A percentile compares a stretch with the other conserved stretches of the same genome.
These are phyloP conservation scores for Syzygium aromaticum DNA, from an alignment of 345 rosid genomes.

Conservation along the genomic window DNA sequence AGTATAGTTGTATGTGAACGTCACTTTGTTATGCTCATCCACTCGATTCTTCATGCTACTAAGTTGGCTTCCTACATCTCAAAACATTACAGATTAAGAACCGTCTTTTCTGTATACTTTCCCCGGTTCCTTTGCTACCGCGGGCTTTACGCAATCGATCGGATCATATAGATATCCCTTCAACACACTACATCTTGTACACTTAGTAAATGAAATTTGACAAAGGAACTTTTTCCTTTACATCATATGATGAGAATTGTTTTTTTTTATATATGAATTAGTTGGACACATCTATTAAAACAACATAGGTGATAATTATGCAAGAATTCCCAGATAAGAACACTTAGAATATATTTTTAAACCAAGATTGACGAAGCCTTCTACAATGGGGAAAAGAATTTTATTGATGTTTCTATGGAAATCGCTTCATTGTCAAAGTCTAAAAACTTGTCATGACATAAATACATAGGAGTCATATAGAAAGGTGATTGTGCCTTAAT, in stretches of 20 bases:
- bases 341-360: background rate
- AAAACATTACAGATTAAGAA: background rate
- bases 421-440: background rate
- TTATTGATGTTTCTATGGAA: background rate
- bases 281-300: background rate
- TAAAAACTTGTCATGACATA: background rate
- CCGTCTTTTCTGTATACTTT: too few relatives aligned
- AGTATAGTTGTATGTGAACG: background rate
- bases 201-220: background rate
- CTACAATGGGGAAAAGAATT: background rate
- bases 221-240: background rate
- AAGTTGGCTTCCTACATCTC: background rate
- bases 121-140: too few relatives aligned
- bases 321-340: background rate
- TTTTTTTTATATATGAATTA: background rate
- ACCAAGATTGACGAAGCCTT: background rate
- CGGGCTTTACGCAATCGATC: too few relatives aligned
- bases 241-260: background rate
- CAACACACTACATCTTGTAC: background rate
- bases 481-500: background rate
- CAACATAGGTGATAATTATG: background rate
- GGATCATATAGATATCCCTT: too few relatives aligned
- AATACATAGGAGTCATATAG: background rate
- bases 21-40: conserved; percentile 5
- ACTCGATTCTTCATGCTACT: conserved; percentile 5